Evolutionary conservation across 306 rosid species (phyloP).

Genomic region (Alnus rubra): DNA sequence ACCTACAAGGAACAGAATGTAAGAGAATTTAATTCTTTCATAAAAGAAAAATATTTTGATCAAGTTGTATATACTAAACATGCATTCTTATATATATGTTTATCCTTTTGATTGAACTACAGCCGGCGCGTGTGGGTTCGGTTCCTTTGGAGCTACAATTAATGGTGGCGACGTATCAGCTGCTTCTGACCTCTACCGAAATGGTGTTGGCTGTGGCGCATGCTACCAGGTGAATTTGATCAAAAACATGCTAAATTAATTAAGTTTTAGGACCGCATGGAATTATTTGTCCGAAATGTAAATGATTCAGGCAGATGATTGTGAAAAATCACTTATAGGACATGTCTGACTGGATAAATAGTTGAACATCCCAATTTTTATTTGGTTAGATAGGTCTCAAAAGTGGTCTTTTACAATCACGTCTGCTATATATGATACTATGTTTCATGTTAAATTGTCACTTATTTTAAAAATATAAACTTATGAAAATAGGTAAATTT

Average conservation of each 20-base stretch:
- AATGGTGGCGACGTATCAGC: constrained; percentile 90
- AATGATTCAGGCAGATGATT: no score
- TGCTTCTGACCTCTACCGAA: constrained; percentile 69
- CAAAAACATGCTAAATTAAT: no score
- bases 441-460: neutral
- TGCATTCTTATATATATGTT: neutral
- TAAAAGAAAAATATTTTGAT: neutral
- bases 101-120: constrained; percentile 22
- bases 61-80: constrained; percentile 13
- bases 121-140: constrained; percentile 86
- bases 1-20: constrained; percentile 76
- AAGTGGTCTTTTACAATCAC: no score
- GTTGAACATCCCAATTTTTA: no score
- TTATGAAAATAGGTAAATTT: no score
- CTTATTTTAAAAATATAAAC: no score
- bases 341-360: no score
- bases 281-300: no score
- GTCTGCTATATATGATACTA: no score
- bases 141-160: constrained; percentile 83
- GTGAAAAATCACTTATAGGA: no score
- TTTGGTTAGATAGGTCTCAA: no score
- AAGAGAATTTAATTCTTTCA: constrained; percentile 34
- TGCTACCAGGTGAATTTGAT: constrained; percentile 75
- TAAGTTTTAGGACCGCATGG: no score
- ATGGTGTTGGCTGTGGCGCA: constrained; percentile 93